phyloP scores from a whole-genome alignment of 164 flowering plant genomes.

The Brasenia schreberi region DNA sequence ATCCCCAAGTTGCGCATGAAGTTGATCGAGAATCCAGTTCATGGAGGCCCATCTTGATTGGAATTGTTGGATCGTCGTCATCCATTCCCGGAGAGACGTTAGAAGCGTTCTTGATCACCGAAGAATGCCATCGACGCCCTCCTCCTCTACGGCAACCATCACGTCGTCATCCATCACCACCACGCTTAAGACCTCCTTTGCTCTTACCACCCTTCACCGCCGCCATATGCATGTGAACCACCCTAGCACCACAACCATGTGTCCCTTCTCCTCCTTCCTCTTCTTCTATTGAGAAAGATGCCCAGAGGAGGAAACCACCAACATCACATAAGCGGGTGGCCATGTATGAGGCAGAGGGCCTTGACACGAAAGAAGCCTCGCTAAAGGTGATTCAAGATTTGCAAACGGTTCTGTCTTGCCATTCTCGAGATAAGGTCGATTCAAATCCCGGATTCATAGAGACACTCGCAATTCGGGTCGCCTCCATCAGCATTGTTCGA shows the following conservation, averaged over 20 bases:
- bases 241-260: not conserved
- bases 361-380: conserved; percentile 51
- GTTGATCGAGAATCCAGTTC: conserved; percentile 25
- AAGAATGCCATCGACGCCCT: not conserved
- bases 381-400: conserved; percentile 65
- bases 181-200: no score
- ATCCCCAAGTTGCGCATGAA: conserved; percentile 34
- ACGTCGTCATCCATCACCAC: not conserved
- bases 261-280: not conserved
- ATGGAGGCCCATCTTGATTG: conserved; percentile 40
- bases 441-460: conserved; percentile 54
- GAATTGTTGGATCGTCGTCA: conserved; percentile 20
- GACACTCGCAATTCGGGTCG: conserved; percentile 44
- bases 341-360: conserved; percentile 59
- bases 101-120: conserved; percentile 8
- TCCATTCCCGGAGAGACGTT: conserved; percentile 10
- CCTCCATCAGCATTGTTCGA: conserved; percentile 30
- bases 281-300: conserved; percentile 1
- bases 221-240: no score
- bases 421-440: conserved; percentile 54
- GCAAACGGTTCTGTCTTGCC: conserved; percentile 42
- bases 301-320: conserved; percentile 26
- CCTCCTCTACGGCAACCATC: conserved; percentile 17
- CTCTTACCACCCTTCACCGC: no score
- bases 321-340: conserved; percentile 48